These are phyloP conservation scores for Populus pruinosa DNA, from an alignment of 345 rosid species.

Conservation along the genomic window DNA sequence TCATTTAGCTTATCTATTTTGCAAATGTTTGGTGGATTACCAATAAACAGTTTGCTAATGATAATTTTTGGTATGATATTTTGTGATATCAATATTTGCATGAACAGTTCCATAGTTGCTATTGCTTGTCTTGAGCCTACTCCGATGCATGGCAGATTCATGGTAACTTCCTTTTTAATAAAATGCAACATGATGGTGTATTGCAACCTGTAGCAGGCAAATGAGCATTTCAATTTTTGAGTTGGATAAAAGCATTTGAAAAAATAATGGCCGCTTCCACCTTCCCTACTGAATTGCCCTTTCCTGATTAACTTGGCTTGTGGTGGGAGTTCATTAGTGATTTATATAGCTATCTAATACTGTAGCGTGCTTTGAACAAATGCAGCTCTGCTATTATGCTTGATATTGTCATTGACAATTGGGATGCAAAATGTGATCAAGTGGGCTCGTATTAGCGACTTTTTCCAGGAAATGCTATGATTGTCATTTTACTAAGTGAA, in stretches of 20 bases:
- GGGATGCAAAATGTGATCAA: neutral
- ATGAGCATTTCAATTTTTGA: neutral
- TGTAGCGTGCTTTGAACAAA: neutral
- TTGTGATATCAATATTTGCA: neutral
- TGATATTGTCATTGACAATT: neutral
- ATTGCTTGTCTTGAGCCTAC: neutral
- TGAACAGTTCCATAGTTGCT: neutral
- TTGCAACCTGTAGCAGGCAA: neutral
- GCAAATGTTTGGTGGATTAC: neutral
- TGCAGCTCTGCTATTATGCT: neutral
- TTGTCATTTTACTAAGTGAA: neutral
- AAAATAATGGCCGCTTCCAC: neutral
- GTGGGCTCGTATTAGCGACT: neutral
- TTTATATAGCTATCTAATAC: too few relatives aligned
- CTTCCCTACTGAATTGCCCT: neutral
- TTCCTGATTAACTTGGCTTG: too few relatives aligned
- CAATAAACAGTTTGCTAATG: neutral
- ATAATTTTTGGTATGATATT: neutral
- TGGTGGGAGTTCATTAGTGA: too few relatives aligned
- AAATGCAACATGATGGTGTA: neutral
- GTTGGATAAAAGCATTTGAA: neutral
- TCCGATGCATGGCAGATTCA: neutral
- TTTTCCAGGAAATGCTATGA: neutral
- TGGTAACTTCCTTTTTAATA: neutral
- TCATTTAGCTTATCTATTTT: neutral